Base-by-base conservation (phyloP, 2,329 filamentous ascomycete genomes). In the Fusarium oxysporum region DNA sequence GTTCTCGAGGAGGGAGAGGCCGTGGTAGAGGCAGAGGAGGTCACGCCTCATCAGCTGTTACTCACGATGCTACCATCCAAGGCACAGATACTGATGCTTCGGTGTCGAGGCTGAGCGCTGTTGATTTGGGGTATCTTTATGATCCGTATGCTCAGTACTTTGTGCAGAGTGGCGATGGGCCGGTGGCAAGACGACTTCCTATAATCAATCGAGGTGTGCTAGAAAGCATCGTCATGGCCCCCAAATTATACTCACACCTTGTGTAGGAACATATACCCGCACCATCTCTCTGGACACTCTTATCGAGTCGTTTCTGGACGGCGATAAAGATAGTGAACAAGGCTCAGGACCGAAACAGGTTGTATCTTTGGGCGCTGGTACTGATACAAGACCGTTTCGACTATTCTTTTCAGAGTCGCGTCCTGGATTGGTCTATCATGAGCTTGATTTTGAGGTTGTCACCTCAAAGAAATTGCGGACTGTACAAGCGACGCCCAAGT, bases 81-180 rank as follows among this genome's bases (percentile, higher is more conserved):
- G 91, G 91, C 71, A 99, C 96, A 6, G 96, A 99, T 82, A 91
- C 92, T 68, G 96, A 99, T 84, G 96, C 96, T 32, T 94, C 94
- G 66, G 90, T 94, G 45, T 97, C 95, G 35, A 90, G 96, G 40
- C 85, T 97, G 82, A 98, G 95, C 80, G 96, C 96, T 17, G 94
- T 98, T 21, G 89, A 92, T 63, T 80, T 94, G 56, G 95, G 94
- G 37, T 98, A 98, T 80, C 85, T 99, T 3, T 84, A 93, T 5
- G 96, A 99, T 79, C 89, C 89, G 0, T 98, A 92, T 83, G 94
- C 95, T 5, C 84, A 84, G 59, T 86, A 87, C 61, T 94, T 98
- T 80, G 91, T 92, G 5, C 84, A 88, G 62, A 79, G 75, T 68
- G 60, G 77, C 19, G 82, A 82, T 50, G 86, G 85, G 67, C 83